These are phyloP conservation scores for Candida montana DNA, from an alignment of 805 yeast species.

Conservation along the genomic window DNA sequence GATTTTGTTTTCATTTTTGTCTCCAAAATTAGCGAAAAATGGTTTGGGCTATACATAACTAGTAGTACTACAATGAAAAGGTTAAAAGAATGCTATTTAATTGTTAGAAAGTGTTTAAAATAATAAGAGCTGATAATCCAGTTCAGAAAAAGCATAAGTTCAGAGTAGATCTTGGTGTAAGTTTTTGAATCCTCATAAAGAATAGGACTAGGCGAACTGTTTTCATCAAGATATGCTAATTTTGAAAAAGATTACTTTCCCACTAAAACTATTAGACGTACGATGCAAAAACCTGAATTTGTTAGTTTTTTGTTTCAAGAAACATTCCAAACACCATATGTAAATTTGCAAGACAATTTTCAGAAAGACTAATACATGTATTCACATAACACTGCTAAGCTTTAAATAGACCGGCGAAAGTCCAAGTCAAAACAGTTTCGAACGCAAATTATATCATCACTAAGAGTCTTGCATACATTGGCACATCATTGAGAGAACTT, in stretches of 20 bases:
- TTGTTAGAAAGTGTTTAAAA: background rate
- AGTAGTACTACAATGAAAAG: background rate
- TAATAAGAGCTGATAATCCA: background rate
- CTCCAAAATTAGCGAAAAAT: too few relatives aligned
- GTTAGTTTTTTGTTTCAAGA: too few relatives aligned
- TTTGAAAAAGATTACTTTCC: too few relatives aligned
- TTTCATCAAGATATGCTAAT: slow-evolving; percentile 30
- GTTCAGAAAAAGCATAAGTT: slow-evolving; percentile 9
- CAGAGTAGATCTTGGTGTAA: slow-evolving; percentile 41
- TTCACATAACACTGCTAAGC: slow-evolving; percentile 32
- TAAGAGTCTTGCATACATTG: background rate
- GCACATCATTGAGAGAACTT: background rate
- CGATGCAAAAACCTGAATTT: too few relatives aligned
- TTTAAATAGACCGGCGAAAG: slow-evolving; percentile 43
- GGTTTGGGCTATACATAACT: too few relatives aligned
- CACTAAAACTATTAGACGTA: too few relatives aligned
- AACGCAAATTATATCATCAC: slow-evolving; percentile 57
- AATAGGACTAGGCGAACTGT: slow-evolving; percentile 30
- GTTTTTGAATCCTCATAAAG: slow-evolving; percentile 31
- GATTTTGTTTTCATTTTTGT: background rate
- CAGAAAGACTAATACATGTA: slow-evolving; percentile 21
- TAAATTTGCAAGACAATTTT: background rate
- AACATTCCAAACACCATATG: too few relatives aligned
- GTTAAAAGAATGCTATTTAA: background rate
- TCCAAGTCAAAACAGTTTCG: slow-evolving; percentile 35